Evolutionary conservation across 805 yeast species (phyloP).

Genomic region (Nakazawaea wyomingensis): DNA sequence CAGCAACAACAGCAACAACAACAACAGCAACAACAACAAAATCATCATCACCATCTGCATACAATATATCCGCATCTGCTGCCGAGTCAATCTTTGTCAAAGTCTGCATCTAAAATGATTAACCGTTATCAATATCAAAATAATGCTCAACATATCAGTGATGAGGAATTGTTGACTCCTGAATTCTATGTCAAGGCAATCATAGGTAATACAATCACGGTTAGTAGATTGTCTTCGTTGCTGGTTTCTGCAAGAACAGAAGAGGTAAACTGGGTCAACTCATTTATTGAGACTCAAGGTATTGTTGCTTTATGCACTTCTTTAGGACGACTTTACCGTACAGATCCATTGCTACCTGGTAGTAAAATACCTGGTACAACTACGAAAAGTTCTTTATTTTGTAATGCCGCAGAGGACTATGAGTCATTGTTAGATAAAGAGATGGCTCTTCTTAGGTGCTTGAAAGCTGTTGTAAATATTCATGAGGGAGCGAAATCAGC

Average conservation of each 20-base stretch:
- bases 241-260: conserved; percentile 94
- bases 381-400: conserved; percentile 17
- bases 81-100: conserved; percentile 12
- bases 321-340: conserved; percentile 34
- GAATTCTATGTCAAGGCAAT: conserved; percentile 72
- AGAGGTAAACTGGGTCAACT: conserved; percentile 68
- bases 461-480: conserved; percentile 73
- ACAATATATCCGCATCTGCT: no score
- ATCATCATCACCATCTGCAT: conserved; percentile 19
- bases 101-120: neutral
- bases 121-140: neutral
- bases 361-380: conserved; percentile 1
- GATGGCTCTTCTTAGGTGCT: conserved; percentile 69
- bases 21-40: conserved; percentile 13
- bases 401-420: conserved; percentile 27
- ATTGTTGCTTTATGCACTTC: conserved; percentile 81
- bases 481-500: conserved; percentile 68
- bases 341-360: conserved; percentile 21
- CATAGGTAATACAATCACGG: conserved; percentile 61
- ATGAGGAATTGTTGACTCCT: conserved; percentile 41
- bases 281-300: conserved; percentile 81
- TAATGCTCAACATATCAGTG: conserved; percentile 1
- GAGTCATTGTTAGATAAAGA: conserved; percentile 54
- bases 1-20: conserved; percentile 14
- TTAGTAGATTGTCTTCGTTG: conserved; percentile 70